A percentile compares a stretch with the other conserved stretches of the same genome.
These are phyloP conservation scores for Novymonas esmeraldas DNA, from an alignment of 208 protist genomes.

Conservation along the genomic window DNA sequence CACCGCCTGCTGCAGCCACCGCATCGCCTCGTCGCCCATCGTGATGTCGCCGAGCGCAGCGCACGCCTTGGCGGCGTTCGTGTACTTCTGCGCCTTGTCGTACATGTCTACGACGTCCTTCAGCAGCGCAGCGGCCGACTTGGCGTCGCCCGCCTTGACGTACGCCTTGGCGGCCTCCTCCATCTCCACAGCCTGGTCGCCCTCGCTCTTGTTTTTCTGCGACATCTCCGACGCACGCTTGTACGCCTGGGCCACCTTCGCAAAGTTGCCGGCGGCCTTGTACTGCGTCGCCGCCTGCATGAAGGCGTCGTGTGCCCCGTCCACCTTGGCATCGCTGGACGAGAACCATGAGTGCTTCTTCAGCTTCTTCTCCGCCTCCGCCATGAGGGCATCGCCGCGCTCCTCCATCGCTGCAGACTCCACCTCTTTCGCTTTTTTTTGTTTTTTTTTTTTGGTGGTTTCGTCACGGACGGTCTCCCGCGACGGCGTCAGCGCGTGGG, in stretches of 20 bases:
- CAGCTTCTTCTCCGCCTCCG: constrained; percentile 69
- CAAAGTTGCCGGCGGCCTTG: constrained; percentile 73
- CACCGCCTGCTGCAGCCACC: constrained; percentile 70
- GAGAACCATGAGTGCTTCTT: constrained; percentile 76
- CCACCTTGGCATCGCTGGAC: constrained; percentile 55
- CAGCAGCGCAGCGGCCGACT: constrained; percentile 39
- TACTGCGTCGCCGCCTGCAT: constrained; percentile 82
- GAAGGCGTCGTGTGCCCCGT: constrained; percentile 80
- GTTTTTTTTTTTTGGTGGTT: constrained; percentile 9
- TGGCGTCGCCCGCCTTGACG: constrained; percentile 53
- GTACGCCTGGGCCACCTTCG: constrained; percentile 74
- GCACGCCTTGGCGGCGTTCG: constrained; percentile 78
- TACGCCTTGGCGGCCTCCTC: constrained; percentile 70
- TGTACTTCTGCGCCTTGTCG: constrained; percentile 61
- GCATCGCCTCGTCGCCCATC: constrained; percentile 52
- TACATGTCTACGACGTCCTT: constrained; percentile 60
- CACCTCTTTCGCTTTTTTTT: background rate
- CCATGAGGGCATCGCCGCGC: constrained; percentile 73
- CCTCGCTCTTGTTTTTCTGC: constrained; percentile 63
- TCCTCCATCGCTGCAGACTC: constrained; percentile 51
- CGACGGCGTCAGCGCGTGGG: too few relatives aligned
- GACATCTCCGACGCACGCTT: constrained; percentile 76
- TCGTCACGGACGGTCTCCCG: too few relatives aligned
- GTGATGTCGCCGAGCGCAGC: constrained; percentile 65
- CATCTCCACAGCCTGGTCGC: constrained; percentile 59